A percentile compares a stretch with the other conserved stretches of the same genome.
Conservation (phyloP, 768 basidiomycete genomes). For the Mycena floridula region DNA sequence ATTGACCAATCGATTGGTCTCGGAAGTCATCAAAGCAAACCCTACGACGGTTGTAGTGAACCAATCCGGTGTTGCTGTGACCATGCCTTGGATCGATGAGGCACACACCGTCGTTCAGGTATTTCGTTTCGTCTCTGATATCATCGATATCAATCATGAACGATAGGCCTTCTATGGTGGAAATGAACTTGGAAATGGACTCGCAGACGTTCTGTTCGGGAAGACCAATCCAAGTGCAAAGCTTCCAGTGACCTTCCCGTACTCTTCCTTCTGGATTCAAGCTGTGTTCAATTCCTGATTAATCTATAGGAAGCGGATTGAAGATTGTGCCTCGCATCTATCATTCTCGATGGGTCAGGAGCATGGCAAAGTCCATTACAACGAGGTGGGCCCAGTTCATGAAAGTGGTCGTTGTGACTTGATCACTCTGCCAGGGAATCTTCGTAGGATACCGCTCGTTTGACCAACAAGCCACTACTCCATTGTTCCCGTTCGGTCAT, state of each 20-base stretch:
- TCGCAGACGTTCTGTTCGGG: conserved; percentile 57
- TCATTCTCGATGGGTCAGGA: conserved; percentile 40
- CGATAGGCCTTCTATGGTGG: conserved; percentile 53
- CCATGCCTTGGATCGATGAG: conserved; percentile 48
- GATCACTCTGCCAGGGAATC: conserved; percentile 27
- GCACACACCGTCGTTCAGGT: conserved; percentile 33
- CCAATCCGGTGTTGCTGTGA: conserved; percentile 47
- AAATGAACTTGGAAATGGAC: conserved; percentile 48
- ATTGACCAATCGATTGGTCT: conserved; percentile 43
- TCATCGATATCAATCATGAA: too few relatives aligned
- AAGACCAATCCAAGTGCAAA: conserved; percentile 55
- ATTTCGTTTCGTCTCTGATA: not conserved
- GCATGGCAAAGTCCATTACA: conserved; percentile 37
- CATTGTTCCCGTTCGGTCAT: conserved; percentile 50
- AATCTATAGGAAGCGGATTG: conserved; percentile 33
- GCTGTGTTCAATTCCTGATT: not conserved
- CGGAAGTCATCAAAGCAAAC: conserved; percentile 42
- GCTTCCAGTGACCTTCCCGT: conserved; percentile 51
- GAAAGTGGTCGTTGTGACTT: conserved; percentile 13
- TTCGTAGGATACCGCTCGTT: conserved; percentile 51
- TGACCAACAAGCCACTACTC: conserved; percentile 33
- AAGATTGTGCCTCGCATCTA: conserved; percentile 45
- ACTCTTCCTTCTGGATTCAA: conserved; percentile 10
- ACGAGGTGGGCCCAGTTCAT: conserved; percentile 28
- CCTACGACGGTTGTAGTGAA: conserved; percentile 51